Base-by-base conservation (phyloP, 805 yeast species). In the Zygoascus flipseniorum region DNA sequence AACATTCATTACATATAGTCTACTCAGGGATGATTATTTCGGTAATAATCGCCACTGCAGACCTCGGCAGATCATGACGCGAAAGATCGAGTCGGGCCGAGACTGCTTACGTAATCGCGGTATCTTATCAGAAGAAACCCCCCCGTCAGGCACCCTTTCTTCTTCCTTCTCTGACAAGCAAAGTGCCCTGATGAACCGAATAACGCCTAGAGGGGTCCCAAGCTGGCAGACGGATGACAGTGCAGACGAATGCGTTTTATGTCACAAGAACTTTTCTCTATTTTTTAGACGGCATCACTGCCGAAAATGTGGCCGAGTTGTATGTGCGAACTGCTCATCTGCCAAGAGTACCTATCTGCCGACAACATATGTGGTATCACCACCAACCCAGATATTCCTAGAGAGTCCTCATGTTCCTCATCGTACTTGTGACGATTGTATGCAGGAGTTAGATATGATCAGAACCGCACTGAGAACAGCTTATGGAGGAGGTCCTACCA, bases 211-310 rank as follows among this genome's bases (percentile, higher is more conserved):
- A 23, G 61, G 60, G 20, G 68, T 57, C 8, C 80, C 86, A 1
- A 56, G 60, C 10, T 88, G 96, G 96, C 89, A 88, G 68, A 76
- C 80, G 2, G 95, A 89, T 65, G 71, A 68, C 5, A 79, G 71
- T 1, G 83, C 71, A 1, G 20, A 57, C 0, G 62, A 61, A 1
- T 88, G 96, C 63, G 73, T 74, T 19, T 61, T 80, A 3, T 88
- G 96, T 65, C 62, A 64, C 31, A 56, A 65, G 0, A 52, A 58
- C 42, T 88, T 82, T 69, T 72, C 82, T 1, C 67, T 86, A 53
- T 81, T 85, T 66, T 78, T 73, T 64, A 75, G 96, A 54, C 76
- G 89, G 53, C 96, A 88, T 69, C 96, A 88, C 66, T 88, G 96
- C 67, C 68, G 75, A 13, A 68, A 69, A 54, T 88, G 96, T 69